Base-by-base conservation (phyloP, 352 stramenopile genomes). In the Phytophthora quininea region DNA sequence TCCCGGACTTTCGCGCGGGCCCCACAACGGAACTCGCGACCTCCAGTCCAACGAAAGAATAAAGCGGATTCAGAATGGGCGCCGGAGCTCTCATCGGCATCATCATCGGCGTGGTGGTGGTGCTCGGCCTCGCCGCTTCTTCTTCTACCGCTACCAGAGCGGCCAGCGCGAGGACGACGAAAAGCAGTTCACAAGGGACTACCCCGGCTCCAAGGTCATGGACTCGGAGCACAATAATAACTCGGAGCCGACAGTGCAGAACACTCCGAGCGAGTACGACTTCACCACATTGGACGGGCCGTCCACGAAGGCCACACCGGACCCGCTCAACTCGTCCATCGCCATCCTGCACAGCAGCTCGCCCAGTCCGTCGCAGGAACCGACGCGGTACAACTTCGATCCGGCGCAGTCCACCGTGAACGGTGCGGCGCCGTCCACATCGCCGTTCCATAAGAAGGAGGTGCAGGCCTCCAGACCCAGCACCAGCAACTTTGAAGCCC, bases 401-500 rank as follows among this genome's bases (percentile, higher is more conserved):
- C 72, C 75, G 3, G 72, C 62, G 1, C 69, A 77, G 49, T 76
- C 67, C 1, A 75, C 69, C 0, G 69, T 76, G 9, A 65, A 74
- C 9, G 71, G 71, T 6, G 61, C 63, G 1, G 60, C 43, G 48
- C 69, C 64, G 11, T 78, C 62, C 33, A 63, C 62, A 31, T 84
- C 79, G 3, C 71, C 69, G 3, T 80, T 80, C 59, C 71, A 76
- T 55, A 50, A 63, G 35, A 82, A 80, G 50, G 72, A 79, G 0
- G 69, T 79, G 42, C 64, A 78, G 37, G 61, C 68, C 27, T 92
- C 78, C 42, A 73, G 73, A 53, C 77, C 76, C 27, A 85, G 79
- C 31, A 59, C 66, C 31, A 79, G 58, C 64, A 83, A 80, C 47
- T 83, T 88, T 31, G 77, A 89, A 33, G 77, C 81, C 19, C 71